Base-by-base conservation (phyloP, 164 flowering plant species). In the Sextonia rubra region DNA sequence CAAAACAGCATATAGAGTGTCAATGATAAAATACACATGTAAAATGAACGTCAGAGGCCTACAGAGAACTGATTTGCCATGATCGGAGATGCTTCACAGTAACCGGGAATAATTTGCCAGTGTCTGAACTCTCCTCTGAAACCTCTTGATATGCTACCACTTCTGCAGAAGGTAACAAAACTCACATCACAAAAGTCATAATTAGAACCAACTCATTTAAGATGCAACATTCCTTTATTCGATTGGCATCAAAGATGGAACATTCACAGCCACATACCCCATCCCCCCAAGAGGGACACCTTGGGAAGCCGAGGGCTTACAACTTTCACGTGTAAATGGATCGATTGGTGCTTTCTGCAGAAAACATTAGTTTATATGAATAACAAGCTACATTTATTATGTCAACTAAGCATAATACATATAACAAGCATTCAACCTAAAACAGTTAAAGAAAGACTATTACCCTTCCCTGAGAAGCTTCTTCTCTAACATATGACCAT, bases 1-100 rank as follows among this genome's bases (percentile, higher is more conserved):
- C 18, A 52, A 12, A 52, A 52, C 6, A 52, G n/a, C 17, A 17
- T 3, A 52, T 52, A 52, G 58, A 52, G n/a, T 1, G 5, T 17
- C 12, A 52, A 52, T 52, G 4, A 52, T 52, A 15, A 52, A 52
- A 52, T 14, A 15, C 30, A 25, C 60, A 66, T 23, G 47, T 60
- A 12, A 60, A 62, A 47, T 23, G 4, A 74, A 78, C 76, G 58
- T 68, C 27, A 81, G 77, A 77, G 78, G 60, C 49, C 90, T 87
- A 96, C 98, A 73, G 99, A 96, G 81, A 96, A 96, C 77, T 96
- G 99, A 84, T 93, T 91, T 68, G 99, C 89, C 97, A 93, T 91
- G 78, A 96, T 73, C 29, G 99, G 97, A 74, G 99, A 91, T 74
- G 89, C 58, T 79, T 93, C 95, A 65, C 98, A 83, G 75, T 77